Conservation (phyloP, 257 asterid species). For the Ajuga chamaepitys region DNA sequence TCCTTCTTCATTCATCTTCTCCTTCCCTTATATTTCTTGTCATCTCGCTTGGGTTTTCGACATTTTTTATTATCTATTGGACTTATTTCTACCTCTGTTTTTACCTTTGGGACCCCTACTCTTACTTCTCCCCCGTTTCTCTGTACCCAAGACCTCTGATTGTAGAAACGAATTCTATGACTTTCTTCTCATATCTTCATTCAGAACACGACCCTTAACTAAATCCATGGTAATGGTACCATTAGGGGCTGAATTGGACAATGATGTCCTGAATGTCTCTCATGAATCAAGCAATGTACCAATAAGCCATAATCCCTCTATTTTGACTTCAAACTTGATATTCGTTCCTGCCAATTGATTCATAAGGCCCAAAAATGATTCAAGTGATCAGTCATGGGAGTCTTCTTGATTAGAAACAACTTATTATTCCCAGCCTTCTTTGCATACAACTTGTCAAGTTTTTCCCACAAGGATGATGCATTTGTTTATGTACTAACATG, state of each 20-base stretch:
- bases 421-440: no score
- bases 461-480: neutral
- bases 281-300: neutral
- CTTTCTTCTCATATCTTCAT: constrained; percentile 12
- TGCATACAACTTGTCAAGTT: constrained; percentile 7
- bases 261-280: neutral
- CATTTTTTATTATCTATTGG: neutral
- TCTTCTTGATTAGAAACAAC: neutral
- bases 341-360: neutral
- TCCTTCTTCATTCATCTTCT: neutral
- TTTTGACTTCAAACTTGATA: constrained; percentile 1
- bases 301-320: neutral
- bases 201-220: neutral
- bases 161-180: neutral
- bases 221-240: neutral
- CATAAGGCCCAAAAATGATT: neutral
- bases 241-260: neutral
- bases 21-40: neutral
- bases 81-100: neutral
- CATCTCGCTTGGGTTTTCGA: neutral
- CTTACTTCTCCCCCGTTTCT: neutral
- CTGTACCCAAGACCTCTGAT: neutral
- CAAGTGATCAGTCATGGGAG: constrained; percentile 5
- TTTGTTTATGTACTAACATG: neutral
- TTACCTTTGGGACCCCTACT: neutral